These are phyloP conservation scores for Erodium texanum DNA, from an alignment of 441 rosid genomes.

Conservation along the genomic window DNA sequence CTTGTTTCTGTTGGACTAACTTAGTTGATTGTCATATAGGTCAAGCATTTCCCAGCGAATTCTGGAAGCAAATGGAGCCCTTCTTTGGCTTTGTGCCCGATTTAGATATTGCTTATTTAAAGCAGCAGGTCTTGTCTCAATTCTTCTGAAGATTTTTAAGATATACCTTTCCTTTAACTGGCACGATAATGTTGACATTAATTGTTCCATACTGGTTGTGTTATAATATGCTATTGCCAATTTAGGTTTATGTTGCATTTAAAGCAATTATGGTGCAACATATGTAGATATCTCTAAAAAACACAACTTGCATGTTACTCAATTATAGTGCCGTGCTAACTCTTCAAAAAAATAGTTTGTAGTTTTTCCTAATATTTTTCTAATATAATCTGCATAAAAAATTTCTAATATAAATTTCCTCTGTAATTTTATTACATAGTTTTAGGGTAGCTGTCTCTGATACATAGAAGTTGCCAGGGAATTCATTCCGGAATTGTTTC, in stretches of 20 bases:
- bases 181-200: too few relatives aligned
- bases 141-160: neutral
- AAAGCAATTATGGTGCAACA: neutral
- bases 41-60: slow-evolving; percentile 42
- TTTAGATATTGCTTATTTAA: slow-evolving; percentile 49
- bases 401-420: too few relatives aligned
- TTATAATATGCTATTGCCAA: too few relatives aligned
- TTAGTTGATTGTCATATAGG: slow-evolving; percentile 42
- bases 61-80: slow-evolving; percentile 88
- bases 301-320: neutral
- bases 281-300: neutral
- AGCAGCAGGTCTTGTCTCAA: slow-evolving; percentile 48
- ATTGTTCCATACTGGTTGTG: too few relatives aligned
- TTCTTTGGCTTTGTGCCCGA: slow-evolving; percentile 67
- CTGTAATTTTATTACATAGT: too few relatives aligned
- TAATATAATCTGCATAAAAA: neutral
- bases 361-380: neutral
- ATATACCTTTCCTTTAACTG: too few relatives aligned
- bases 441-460: neutral
- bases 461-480: neutral
- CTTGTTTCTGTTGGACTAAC: slow-evolving; percentile 16
- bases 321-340: neutral
- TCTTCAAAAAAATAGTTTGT: neutral
- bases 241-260: neutral
- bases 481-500: neutral